These are phyloP conservation scores for Fibroporia radiculosa DNA, from an alignment of 768 basidiomycete species.

Conservation along the genomic window DNA sequence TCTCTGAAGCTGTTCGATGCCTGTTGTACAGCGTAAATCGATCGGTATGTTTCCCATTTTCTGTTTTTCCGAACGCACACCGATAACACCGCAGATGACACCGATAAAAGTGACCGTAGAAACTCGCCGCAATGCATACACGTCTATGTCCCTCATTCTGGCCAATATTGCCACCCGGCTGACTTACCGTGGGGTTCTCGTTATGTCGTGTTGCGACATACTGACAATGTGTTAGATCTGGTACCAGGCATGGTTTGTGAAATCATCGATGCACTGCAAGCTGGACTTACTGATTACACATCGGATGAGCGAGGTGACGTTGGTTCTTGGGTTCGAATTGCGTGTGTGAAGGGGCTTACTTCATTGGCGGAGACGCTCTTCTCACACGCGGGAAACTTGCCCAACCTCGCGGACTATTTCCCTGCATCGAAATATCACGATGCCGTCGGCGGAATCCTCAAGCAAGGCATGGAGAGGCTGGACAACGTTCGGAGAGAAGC, in stretches of 20 bases:
- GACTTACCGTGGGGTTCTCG: conserved; percentile 31
- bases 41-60: conserved; percentile 33
- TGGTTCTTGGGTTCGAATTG: conserved; percentile 89
- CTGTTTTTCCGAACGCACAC: conserved; percentile 11
- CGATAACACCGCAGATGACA: conserved; percentile 21
- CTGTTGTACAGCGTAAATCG: conserved; percentile 53
- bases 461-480: conserved; percentile 85
- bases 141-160: conserved; percentile 43
- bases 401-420: conserved; percentile 50
- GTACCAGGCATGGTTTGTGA: conserved; percentile 35
- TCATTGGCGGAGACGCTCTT: conserved; percentile 46
- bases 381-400: conserved; percentile 30
- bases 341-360: conserved; percentile 62
- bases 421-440: conserved; percentile 49
- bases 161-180: conserved; percentile 35
- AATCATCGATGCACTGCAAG: conserved; percentile 49
- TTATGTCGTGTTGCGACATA: not conserved
- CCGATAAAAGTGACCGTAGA: conserved; percentile 41
- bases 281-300: conserved; percentile 85
- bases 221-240: conserved; percentile 34
- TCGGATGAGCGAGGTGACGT: conserved; percentile 94
- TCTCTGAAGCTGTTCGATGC: conserved; percentile 47
- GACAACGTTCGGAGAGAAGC: conserved; percentile 85
- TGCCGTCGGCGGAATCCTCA: conserved; percentile 62
- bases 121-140: conserved; percentile 48